A percentile compares a stretch with the other conserved stretches of the same genome.
These are phyloP conservation scores for Vitis hybrid DNA, from an alignment of 177 flowering plant genomes.

Conservation along the genomic window DNA sequence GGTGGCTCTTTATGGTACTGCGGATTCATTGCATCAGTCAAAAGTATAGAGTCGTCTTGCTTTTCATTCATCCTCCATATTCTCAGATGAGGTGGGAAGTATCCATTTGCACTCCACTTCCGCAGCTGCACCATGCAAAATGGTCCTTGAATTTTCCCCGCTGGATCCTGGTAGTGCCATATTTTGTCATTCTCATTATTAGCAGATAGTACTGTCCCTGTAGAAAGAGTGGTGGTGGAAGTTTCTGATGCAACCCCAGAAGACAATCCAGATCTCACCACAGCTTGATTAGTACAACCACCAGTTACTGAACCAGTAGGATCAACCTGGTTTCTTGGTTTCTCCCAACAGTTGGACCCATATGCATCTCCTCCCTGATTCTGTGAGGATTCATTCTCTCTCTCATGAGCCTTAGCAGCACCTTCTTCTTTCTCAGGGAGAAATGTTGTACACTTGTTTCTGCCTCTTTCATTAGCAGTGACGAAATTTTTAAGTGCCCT, in stretches of 20 bases:
- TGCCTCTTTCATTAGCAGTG: constrained; percentile 12
- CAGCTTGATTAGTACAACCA: constrained; percentile 18
- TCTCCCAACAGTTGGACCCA: constrained; percentile 15
- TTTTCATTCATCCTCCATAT: constrained; percentile 54
- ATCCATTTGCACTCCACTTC: constrained; percentile 56
- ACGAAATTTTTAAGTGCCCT: constrained; percentile 7
- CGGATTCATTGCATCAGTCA: constrained; percentile 50
- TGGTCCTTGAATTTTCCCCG: constrained; percentile 63
- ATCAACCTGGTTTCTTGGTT: constrained; percentile 18
- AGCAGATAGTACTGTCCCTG: constrained; percentile 20
- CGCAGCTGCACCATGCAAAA: constrained; percentile 53
- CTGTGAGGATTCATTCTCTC: constrained; percentile 8
- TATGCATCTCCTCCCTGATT: constrained; percentile 14
- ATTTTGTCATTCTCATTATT: constrained; percentile 40
- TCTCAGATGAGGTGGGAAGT: constrained; percentile 52
- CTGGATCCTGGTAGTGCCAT: constrained; percentile 72
- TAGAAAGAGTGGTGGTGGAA: constrained; percentile 15
- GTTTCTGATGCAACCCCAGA: constrained; percentile 21
- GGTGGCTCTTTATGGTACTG: constrained; percentile 13
- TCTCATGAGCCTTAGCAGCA: constrained; percentile 12
- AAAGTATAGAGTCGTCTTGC: constrained; percentile 44
- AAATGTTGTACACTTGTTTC: constrained; percentile 11
- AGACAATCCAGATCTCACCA: constrained; percentile 12
- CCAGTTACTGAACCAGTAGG: constrained; percentile 10
- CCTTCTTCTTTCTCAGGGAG: constrained; percentile 18